Evolutionary conservation across 805 yeast genomes (phyloP).

Genomic region (Metschnikowia rubicola): DNA sequence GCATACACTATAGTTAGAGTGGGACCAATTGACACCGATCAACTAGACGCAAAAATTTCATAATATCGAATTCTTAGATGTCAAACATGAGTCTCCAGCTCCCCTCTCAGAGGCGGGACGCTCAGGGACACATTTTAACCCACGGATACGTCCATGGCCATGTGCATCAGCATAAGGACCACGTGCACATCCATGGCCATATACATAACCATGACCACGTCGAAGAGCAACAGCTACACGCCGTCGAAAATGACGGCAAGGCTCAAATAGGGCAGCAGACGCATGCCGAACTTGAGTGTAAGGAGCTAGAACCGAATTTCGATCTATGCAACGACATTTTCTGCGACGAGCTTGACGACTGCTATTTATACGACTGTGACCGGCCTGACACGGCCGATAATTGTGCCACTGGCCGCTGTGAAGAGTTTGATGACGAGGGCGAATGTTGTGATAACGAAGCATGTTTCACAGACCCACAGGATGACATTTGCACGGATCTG

Average conservation of each 20-base stretch:
- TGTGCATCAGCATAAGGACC: conserved; percentile 57
- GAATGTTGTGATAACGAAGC: conserved; percentile 7
- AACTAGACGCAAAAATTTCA: not conserved
- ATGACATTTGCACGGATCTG: conserved; percentile 4
- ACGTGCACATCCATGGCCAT: conserved; percentile 68
- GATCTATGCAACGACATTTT: conserved; percentile 38
- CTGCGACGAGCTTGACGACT: conserved; percentile 44
- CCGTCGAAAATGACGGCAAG: not conserved
- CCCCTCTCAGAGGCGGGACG: conserved; percentile 5
- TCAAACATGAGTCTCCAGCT: conserved; percentile 1
- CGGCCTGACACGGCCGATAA: not conserved
- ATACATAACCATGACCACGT: conserved; percentile 49
- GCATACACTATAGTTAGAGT: too few species aligned
- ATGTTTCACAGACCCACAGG: conserved; percentile 1
- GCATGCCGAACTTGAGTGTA: conserved; percentile 16
- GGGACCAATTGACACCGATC: too few species aligned
- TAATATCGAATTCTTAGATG: not conserved
- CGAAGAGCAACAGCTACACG: conserved; percentile 2
- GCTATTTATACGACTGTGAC: conserved; percentile 37
- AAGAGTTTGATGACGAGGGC: not conserved
- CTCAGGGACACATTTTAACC: conserved; percentile 18
- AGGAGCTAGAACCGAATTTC: conserved; percentile 28
- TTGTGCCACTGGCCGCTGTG: conserved; percentile 1
- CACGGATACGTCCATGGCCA: conserved; percentile 68
- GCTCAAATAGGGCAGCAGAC: not conserved